phyloP scores from a whole-genome alignment of 2,329 filamentous ascomycete genomes.

The Colletotrichum aenigma region DNA sequence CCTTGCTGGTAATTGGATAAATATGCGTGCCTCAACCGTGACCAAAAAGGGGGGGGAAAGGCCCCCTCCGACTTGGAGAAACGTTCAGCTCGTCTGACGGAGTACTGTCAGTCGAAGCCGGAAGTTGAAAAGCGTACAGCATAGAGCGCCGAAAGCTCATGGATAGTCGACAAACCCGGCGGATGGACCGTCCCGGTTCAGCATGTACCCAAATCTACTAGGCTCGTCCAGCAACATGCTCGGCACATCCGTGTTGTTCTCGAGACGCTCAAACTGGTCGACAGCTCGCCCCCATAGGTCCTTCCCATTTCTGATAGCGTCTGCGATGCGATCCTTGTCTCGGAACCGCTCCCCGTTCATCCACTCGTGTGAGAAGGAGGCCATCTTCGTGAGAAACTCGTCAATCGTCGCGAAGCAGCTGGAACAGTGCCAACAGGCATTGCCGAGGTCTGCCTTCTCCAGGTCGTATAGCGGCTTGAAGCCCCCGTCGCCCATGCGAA shows the following conservation, averaged over 20 bases:
- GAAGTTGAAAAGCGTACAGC: not conserved
- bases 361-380: constrained; percentile 45
- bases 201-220: constrained; percentile 48
- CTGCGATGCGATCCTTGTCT: constrained; percentile 52
- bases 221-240: constrained; percentile 43
- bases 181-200: constrained; percentile 47
- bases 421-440: constrained; percentile 67
- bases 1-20: not conserved
- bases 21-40: not conserved
- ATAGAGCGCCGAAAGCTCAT: not conserved
- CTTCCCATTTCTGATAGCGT: constrained; percentile 53
- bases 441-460: constrained; percentile 37
- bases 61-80: not conserved
- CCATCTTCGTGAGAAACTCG: constrained; percentile 60
- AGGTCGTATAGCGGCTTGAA: constrained; percentile 11
- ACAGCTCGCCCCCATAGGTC: constrained; percentile 59
- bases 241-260: constrained; percentile 58
- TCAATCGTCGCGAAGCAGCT: constrained; percentile 62
- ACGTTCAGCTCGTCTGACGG: not conserved
- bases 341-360: constrained; percentile 55
- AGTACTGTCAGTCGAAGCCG: not conserved
- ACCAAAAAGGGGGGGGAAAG: not conserved
- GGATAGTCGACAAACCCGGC: constrained; percentile 55
- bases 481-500: constrained; percentile 44
- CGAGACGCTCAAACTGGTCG: constrained; percentile 52